Base-by-base conservation (phyloP, 1,284 basidiomycete genomes). In the Kalmanozyma brasiliensis region DNA sequence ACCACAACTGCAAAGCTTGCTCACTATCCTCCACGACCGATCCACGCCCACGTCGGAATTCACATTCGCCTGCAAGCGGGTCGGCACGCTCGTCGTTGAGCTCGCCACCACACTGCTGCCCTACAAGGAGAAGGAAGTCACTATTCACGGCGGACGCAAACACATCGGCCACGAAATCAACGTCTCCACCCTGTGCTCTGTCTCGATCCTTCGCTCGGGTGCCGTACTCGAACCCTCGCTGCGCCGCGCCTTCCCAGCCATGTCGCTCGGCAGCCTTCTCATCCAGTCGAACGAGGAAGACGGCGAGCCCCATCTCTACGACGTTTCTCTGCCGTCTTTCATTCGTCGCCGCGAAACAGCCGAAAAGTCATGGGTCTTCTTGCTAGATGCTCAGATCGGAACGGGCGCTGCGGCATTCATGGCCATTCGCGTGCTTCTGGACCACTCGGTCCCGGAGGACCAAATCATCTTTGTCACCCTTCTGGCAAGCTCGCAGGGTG, bases 301-400 rank as follows among this genome's bases (percentile, higher is more conserved):
- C 2, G 93, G 92, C 34, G 95, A 98, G 80, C 94, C 94, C 0
- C 84, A 96, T 7, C 86, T 98, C 29, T 87, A 97, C 58, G 90
- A 94, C 73, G 86, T 88, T 46, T 88, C 88, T 84, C 87, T 98
- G 14, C 95, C 95, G 0, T 35, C 85, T 1, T 81, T 78, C 51
- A 60, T 81, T 8, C 52, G 66, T n/a, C 45, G 58, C 16, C 53
- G 77, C 8, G 46, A 59, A 22, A 59, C 51, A 7, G 78, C 93
- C 1, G 81, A 85, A 57, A 84, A 90, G 38, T 85, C 91, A 2
- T 93, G 89, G 85, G 93, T 95, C 1, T 89, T 97, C 80, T 83
- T 98, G n/a, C 85, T 97, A 29, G 95, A 98, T 80, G 91, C 92
- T 4, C 94, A 95, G 88, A 93, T 98, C 82, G 93, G 93, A 5